phyloP scores from a whole-genome alignment of 164 flowering plant genomes.

The Magnolia kwangsiensis region DNA sequence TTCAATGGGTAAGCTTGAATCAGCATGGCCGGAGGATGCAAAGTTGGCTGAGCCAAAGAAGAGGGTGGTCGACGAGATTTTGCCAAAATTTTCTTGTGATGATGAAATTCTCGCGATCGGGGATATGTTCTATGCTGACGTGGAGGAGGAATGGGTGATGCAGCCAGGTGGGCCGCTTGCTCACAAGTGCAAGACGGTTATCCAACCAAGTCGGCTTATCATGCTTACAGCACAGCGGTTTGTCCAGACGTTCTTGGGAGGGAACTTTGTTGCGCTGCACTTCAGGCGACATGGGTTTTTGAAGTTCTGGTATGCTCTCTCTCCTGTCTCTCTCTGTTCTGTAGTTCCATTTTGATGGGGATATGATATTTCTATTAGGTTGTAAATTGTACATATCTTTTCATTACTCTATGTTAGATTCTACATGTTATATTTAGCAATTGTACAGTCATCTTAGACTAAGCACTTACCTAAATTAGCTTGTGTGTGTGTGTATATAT shows the following conservation, averaged over 20 bases:
- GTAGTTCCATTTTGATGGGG: not conserved
- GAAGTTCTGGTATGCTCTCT: slow-evolving; percentile 76
- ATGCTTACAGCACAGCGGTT: slow-evolving; percentile 91
- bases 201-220: slow-evolving; percentile 82
- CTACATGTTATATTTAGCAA: no score
- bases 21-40: slow-evolving; percentile 76
- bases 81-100: slow-evolving; percentile 53
- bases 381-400: no score
- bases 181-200: slow-evolving; percentile 75
- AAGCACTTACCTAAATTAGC: no score
- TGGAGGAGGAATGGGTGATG: slow-evolving; percentile 88
- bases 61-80: slow-evolving; percentile 55
- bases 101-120: slow-evolving; percentile 88
- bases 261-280: slow-evolving; percentile 76
- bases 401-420: no score
- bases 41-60: slow-evolving; percentile 50
- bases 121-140: slow-evolving; percentile 85
- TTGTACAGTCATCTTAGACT: no score
- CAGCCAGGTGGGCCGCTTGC: slow-evolving; percentile 97
- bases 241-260: slow-evolving; percentile 89
- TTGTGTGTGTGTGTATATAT: no score
- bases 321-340: not conserved
- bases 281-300: slow-evolving; percentile 92
- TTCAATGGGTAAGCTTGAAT: slow-evolving; percentile 63
- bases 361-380: no score